Percentiles rank a stretch among this genome's conserved stretches.
These are phyloP conservation scores for Penicillium cosmopolitanum DNA, from an alignment of 495 filamentous ascomycete genomes.

Conservation along the genomic window DNA sequence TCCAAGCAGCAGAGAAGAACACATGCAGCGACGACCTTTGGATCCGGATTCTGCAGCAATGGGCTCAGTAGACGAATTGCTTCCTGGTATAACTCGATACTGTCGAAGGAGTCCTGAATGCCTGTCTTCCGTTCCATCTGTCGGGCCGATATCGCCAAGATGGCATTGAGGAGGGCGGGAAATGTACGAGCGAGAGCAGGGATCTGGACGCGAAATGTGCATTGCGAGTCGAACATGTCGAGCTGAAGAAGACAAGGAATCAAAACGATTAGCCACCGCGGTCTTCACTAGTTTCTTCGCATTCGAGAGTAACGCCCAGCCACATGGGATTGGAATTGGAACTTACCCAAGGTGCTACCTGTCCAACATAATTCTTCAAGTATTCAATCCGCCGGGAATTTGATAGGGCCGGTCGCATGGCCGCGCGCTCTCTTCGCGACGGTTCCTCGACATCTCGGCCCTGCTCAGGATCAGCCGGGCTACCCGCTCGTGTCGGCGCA, in stretches of 20 bases:
- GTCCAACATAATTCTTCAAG: constrained; percentile 49
- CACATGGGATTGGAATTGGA: background rate
- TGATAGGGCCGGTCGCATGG: constrained; percentile 28
- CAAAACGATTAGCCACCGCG: constrained; percentile 2
- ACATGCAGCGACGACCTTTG: constrained; percentile 44
- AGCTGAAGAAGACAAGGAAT: constrained; percentile 31
- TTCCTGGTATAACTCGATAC: constrained; percentile 49
- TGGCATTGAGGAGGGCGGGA: constrained; percentile 43
- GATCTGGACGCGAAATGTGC: constrained; percentile 45
- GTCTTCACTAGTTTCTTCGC: background rate
- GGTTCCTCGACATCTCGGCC: constrained; percentile 7
- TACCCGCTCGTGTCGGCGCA: constrained; percentile 32
- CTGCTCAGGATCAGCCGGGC: constrained; percentile 16
- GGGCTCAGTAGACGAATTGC: constrained; percentile 46
- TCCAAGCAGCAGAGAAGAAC: constrained; percentile 50
- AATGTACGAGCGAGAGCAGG: constrained; percentile 42
- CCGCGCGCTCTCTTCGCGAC: constrained; percentile 6
- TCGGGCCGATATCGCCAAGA: constrained; percentile 47
- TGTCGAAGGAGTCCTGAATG: constrained; percentile 39
- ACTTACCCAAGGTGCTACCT: constrained; percentile 48
- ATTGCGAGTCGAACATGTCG: constrained; percentile 54
- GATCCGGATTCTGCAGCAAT: constrained; percentile 39
- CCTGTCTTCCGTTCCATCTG: constrained; percentile 48
- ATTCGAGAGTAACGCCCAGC: background rate
- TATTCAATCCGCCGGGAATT: constrained; percentile 37